A percentile compares a stretch with the other conserved stretches of the same genome.
phyloP scores from a whole-genome alignment of 192 early-diverging fungal genomes.

The Anaeromyces robustus region DNA sequence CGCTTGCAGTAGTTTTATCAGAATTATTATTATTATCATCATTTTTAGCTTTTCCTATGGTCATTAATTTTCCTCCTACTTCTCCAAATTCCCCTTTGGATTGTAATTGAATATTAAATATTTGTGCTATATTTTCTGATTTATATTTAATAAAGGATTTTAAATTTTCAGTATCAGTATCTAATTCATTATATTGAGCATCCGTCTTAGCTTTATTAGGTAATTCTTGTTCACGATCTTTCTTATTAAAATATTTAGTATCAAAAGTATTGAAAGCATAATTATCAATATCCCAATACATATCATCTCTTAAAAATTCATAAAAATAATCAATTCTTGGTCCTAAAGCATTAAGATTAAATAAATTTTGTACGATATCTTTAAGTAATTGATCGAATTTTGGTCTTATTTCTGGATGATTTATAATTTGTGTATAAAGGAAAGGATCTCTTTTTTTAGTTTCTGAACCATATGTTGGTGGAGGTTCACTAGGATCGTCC shows the following conservation, averaged over 20 bases:
- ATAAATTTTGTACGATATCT: not conserved
- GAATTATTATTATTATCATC: no score
- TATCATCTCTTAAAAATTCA: not conserved
- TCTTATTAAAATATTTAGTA: not conserved
- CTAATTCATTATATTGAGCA: no score
- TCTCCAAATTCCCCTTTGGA: no score
- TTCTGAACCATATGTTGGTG: not conserved
- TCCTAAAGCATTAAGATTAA: not conserved
- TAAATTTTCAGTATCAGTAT: no score
- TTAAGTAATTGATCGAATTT: not conserved
- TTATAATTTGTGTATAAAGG: not conserved
- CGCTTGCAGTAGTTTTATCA: no score
- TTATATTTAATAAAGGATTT: no score
- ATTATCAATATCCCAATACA: not conserved
- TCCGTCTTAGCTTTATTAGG: not conserved
- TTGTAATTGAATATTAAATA: no score
- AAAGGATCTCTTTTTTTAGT: not conserved
- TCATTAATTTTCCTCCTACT: no score
- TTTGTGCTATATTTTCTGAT: no score
- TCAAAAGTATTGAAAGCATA: not conserved
- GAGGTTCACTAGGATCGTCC: no score
- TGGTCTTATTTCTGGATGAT: not conserved
- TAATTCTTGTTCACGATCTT: not conserved
- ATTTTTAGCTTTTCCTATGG: no score
- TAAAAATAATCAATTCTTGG: not conserved